Conservation (phyloP, 352 stramenopile genomes). For the Pythium dissotocum region DNA sequence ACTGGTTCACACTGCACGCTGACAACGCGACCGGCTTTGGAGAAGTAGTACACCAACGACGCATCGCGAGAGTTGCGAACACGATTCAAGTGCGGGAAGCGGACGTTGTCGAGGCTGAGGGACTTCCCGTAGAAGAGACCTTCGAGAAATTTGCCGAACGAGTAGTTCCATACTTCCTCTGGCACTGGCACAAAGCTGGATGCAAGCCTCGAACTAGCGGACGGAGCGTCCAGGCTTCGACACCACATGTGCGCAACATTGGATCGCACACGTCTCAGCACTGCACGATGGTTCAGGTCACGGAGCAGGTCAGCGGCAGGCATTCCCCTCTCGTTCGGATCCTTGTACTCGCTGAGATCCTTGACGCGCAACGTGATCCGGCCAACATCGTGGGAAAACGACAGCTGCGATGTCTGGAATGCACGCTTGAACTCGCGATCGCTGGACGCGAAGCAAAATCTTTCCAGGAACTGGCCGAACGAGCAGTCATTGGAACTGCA, state of each 20-base stretch:
- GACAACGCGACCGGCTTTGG: conserved; percentile 64
- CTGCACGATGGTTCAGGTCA: conserved; percentile 60
- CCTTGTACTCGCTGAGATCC: conserved; percentile 69
- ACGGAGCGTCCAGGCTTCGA: conserved; percentile 37
- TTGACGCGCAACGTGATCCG: conserved; percentile 75
- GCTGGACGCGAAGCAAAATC: conserved; percentile 74
- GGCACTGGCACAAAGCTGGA: conserved; percentile 62
- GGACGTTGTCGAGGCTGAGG: conserved; percentile 64
- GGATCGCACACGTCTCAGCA: conserved; percentile 62
- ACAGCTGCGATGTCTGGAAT: conserved; percentile 78
- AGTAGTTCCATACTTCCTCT: conserved; percentile 80
- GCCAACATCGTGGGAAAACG: conserved; percentile 81
- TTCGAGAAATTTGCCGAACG: conserved; percentile 88
- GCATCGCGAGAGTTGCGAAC: conserved; percentile 64
- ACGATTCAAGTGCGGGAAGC: conserved; percentile 62
- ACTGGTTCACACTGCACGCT: conserved; percentile 78
- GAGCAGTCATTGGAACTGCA: conserved; percentile 85
- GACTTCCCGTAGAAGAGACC: conserved; percentile 84
- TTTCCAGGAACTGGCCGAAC: conserved; percentile 77
- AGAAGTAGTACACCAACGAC: conserved; percentile 80
- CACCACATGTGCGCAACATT: conserved; percentile 73
- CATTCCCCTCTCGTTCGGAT: conserved; percentile 52
- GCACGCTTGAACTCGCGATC: conserved; percentile 77
- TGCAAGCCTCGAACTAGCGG: conserved; percentile 34
- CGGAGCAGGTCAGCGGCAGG: conserved; percentile 54